A percentile compares a stretch with the other conserved stretches of the same genome.
Conservation (phyloP, 495 filamentous ascomycete species). For the Podospora sp. region DNA sequence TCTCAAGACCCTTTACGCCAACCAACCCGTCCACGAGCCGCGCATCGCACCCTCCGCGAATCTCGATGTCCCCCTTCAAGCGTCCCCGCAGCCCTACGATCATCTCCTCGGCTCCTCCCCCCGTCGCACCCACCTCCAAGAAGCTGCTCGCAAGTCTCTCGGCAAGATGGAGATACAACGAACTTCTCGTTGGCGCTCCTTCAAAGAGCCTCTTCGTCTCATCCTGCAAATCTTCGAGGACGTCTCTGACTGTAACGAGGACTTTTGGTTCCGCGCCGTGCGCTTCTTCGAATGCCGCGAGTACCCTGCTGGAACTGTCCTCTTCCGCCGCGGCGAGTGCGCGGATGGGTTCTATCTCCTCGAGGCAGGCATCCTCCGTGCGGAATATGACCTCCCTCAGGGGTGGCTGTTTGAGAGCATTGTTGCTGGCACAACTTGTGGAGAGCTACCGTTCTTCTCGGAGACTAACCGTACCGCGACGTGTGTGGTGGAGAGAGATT, state of each 20-base stretch:
- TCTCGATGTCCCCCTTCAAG: constrained; percentile 57
- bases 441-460: constrained; percentile 93
- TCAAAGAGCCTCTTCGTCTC: constrained; percentile 85
- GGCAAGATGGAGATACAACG: constrained; percentile 53
- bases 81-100: constrained; percentile 33
- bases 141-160: constrained; percentile 74
- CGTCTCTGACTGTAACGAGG: constrained; percentile 79
- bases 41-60: constrained; percentile 42
- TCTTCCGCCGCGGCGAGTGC: constrained; percentile 73
- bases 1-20: constrained; percentile 77
- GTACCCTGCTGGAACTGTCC: constrained; percentile 65
- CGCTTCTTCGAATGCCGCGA: constrained; percentile 70
- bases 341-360: constrained; percentile 87
- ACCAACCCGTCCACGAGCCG: constrained; percentile 45
- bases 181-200: constrained; percentile 69
- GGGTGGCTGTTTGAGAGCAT: constrained; percentile 89
- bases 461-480: constrained; percentile 85
- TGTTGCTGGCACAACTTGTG: constrained; percentile 91
- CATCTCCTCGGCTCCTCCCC: constrained; percentile 70
- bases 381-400: constrained; percentile 87
- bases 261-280: constrained; percentile 86
- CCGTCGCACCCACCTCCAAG: constrained; percentile 72
- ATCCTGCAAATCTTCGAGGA: constrained; percentile 92
- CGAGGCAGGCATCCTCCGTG: constrained; percentile 83
- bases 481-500: constrained; percentile 77